phyloP scores from a whole-genome alignment of 2,329 filamentous ascomycete species.

The Pseudogymnoascus sp. region DNA sequence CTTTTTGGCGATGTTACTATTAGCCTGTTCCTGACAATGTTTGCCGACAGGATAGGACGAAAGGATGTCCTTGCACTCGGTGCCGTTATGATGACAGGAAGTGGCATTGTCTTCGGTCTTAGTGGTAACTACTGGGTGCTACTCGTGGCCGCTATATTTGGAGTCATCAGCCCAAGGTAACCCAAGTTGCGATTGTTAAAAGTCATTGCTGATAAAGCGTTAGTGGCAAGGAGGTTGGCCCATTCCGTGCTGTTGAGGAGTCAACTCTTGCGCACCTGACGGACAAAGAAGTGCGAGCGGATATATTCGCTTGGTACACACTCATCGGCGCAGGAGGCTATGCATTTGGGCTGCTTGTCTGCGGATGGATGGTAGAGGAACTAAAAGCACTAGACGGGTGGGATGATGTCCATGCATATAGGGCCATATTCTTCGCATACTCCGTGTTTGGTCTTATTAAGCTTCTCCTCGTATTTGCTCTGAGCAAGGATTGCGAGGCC shows the following conservation, averaged over 20 bases:
- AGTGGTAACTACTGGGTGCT: slow-evolving; percentile 50
- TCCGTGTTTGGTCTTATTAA: slow-evolving; percentile 50
- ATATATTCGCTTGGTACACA: slow-evolving; percentile 56
- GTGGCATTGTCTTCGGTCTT: slow-evolving; percentile 47
- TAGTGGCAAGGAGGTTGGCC: slow-evolving; percentile 56
- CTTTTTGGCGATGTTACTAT: slow-evolving; percentile 51
- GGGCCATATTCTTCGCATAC: slow-evolving; percentile 50
- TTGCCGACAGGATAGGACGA: slow-evolving; percentile 51
- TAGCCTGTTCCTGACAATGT: slow-evolving; percentile 49
- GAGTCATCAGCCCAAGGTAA: slow-evolving; percentile 51
- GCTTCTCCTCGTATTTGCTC: slow-evolving; percentile 39
- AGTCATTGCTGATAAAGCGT: background rate
- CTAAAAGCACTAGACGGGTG: slow-evolving; percentile 38
- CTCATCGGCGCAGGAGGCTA: slow-evolving; percentile 51
- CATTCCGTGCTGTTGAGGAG: slow-evolving; percentile 55
- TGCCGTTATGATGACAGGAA: slow-evolving; percentile 46
- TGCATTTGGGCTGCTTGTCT: slow-evolving; percentile 49
- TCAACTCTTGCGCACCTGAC: slow-evolving; percentile 51
- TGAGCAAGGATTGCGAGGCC: slow-evolving; percentile 36
- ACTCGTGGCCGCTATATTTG: slow-evolving; percentile 48
- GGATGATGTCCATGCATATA: slow-evolving; percentile 41
- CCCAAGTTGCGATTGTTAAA: slow-evolving; percentile 13
- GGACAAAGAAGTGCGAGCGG: slow-evolving; percentile 36
- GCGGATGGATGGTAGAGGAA: slow-evolving; percentile 50
- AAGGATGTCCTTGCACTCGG: slow-evolving; percentile 45